These are phyloP conservation scores for Hypomontagnella submonticulosa DNA, from an alignment of 495 filamentous ascomycete species.

Conservation along the genomic window DNA sequence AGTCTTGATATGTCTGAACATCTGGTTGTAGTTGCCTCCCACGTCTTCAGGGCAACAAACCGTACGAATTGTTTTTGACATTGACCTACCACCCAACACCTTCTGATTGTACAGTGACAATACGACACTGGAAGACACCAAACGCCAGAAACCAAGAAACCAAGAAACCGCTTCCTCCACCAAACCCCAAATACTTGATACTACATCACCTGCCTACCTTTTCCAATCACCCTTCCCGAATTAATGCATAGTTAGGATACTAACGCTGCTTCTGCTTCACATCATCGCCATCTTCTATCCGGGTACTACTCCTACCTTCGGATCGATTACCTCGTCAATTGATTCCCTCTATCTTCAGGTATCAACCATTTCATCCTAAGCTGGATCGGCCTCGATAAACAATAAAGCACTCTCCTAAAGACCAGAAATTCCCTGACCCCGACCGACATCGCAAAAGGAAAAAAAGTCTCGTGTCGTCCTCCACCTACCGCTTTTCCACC, in stretches of 20 bases:
- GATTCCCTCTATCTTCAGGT: slow-evolving; percentile 4
- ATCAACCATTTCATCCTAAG: background rate
- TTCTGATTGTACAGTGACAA: slow-evolving; percentile 11
- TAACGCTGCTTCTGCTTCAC: slow-evolving; percentile 3
- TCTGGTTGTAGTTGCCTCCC: background rate
- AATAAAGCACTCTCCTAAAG: background rate
- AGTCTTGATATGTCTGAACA: too few relatives aligned
- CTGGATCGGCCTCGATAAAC: slow-evolving; percentile 11
- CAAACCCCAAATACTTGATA: background rate
- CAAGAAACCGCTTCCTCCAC: background rate
- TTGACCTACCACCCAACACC: slow-evolving; percentile 29
- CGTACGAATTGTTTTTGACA: slow-evolving; percentile 13
- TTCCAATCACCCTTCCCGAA: background rate
- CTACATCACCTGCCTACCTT: slow-evolving; percentile 1
- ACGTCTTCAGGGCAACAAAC: slow-evolving; percentile 2
- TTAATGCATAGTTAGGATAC: slow-evolving; percentile 6
- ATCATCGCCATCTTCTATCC: slow-evolving; percentile 5
- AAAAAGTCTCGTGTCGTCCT: slow-evolving; percentile 23
- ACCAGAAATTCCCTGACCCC: slow-evolving; percentile 6
- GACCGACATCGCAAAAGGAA: slow-evolving; percentile 8
- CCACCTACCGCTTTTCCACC: slow-evolving; percentile 24
- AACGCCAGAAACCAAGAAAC: background rate
- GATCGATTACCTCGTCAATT: slow-evolving; percentile 19
- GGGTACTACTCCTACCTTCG: background rate
- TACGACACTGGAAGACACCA: slow-evolving; percentile 12